Percentiles rank a stretch among this genome's conserved stretches.
These are phyloP conservation scores for Leccinum griseonigrum DNA, from an alignment of 1,284 basidiomycete genomes.

Conservation along the genomic window DNA sequence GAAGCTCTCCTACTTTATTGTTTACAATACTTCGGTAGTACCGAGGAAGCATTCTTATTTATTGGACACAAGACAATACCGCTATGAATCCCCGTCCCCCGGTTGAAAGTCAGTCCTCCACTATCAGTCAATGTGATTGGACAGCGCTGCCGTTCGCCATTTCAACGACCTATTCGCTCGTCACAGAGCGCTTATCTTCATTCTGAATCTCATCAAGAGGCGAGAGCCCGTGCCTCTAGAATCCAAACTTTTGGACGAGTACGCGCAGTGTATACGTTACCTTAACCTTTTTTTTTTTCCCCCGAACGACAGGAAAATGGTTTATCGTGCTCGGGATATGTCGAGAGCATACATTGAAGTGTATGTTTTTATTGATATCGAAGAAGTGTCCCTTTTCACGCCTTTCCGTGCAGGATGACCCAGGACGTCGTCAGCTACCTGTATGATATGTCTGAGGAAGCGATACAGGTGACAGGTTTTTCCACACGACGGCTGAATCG, in stretches of 20 bases:
- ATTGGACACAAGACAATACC: slow-evolving; percentile 93
- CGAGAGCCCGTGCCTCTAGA: slow-evolving; percentile 83
- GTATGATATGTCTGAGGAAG: slow-evolving; percentile 94
- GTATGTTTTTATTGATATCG: slow-evolving; percentile 39
- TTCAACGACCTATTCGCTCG: slow-evolving; percentile 91
- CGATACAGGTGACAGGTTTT: slow-evolving; percentile 91
- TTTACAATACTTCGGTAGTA: slow-evolving; percentile 50
- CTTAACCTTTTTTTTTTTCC: slow-evolving; percentile 85
- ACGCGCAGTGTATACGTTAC: slow-evolving; percentile 89
- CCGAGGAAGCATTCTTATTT: slow-evolving; percentile 92
- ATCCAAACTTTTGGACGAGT: slow-evolving; percentile 88
- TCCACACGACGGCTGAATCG: slow-evolving; percentile 84
- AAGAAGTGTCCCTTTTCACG: background rate
- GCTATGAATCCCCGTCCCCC: slow-evolving; percentile 92
- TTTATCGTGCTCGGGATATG: slow-evolving; percentile 97
- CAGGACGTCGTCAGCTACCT: slow-evolving; percentile 96
- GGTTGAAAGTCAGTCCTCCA: slow-evolving; percentile 76
- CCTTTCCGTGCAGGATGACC: slow-evolving; percentile 61
- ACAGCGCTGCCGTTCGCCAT: slow-evolving; percentile 88
- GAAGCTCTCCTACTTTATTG: background rate
- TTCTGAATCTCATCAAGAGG: slow-evolving; percentile 94
- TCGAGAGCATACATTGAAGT: slow-evolving; percentile 81
- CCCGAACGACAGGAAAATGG: slow-evolving; percentile 82
- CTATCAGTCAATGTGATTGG: slow-evolving; percentile 86
- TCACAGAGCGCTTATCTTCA: slow-evolving; percentile 89